Conservation (phyloP, 2,329 filamentous ascomycete species). For the Colletotrichum sp. region DNA sequence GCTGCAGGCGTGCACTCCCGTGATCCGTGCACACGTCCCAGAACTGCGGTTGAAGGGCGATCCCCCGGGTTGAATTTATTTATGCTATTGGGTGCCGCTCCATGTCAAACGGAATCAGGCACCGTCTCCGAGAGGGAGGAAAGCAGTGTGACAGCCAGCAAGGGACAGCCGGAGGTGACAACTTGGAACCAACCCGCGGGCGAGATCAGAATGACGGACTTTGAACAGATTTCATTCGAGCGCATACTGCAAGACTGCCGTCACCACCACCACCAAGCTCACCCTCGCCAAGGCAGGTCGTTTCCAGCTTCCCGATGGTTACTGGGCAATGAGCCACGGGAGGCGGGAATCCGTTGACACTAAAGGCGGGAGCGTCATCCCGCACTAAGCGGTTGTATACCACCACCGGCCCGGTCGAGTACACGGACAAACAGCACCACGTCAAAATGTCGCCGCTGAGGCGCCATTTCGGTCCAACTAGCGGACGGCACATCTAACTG, state of each 20-base stretch:
- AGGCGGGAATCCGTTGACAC: neutral
- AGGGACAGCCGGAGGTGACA: neutral
- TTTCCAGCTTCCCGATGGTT: neutral
- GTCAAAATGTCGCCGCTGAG: neutral
- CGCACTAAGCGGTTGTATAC: neutral
- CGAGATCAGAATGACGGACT: neutral
- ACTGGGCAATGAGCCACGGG: neutral
- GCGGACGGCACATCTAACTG: neutral
- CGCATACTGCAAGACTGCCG: neutral
- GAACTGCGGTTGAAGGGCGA: slow-evolving; percentile 19
- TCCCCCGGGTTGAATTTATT: slow-evolving; percentile 11
- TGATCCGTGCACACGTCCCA: slow-evolving; percentile 17
- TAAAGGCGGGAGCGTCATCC: neutral
- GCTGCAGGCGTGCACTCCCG: slow-evolving; percentile 7
- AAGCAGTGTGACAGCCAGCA: neutral
- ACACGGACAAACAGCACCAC: neutral
- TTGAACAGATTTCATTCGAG: neutral
- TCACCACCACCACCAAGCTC: neutral
- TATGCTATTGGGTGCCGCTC: neutral
- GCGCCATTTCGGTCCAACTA: neutral
- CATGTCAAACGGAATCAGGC: neutral
- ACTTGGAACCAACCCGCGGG: neutral
- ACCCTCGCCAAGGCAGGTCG: neutral
- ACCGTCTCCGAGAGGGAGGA: neutral
- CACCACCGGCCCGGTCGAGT: neutral